Conservation (phyloP, 1,284 basidiomycete genomes). For the Cutaneotrichosporon mucoides region DNA sequence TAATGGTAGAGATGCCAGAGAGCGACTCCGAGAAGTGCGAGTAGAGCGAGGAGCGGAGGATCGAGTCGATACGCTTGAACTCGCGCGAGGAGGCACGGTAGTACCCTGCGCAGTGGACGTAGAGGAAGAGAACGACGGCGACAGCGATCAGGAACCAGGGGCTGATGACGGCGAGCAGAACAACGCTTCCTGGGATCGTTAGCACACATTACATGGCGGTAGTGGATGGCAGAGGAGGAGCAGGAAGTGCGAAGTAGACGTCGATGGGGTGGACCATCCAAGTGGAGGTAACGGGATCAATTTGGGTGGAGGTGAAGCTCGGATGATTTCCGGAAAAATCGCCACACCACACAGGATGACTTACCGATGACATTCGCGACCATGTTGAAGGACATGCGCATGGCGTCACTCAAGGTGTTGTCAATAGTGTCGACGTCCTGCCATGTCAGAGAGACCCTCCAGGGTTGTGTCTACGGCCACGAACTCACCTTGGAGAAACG, state of each 20-base stretch:
- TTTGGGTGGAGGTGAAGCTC: too few species aligned
- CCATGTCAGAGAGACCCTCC: too few species aligned
- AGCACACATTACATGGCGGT: too few species aligned
- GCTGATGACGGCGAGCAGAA: slow-evolving; percentile 68
- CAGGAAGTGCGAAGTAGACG: too few species aligned
- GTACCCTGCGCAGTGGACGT: slow-evolving; percentile 64
- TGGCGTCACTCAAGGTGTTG: slow-evolving; percentile 59
- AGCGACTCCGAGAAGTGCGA: slow-evolving; percentile 86
- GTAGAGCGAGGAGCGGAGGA: slow-evolving; percentile 58
- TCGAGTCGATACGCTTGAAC: slow-evolving; percentile 59
- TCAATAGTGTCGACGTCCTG: slow-evolving; percentile 77
- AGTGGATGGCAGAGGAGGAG: too few species aligned
- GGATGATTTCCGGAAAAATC: too few species aligned
- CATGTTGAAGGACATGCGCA: slow-evolving; percentile 63
- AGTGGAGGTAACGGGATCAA: too few species aligned
- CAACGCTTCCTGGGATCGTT: slow-evolving; percentile 53
- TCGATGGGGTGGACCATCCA: too few species aligned
- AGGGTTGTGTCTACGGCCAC: too few species aligned
- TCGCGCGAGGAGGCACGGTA: slow-evolving; percentile 86
- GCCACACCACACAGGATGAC: too few species aligned
- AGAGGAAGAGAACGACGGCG: slow-evolving; percentile 56
- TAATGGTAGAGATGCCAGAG: slow-evolving; percentile 75
- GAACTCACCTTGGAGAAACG: slow-evolving; percentile 27
- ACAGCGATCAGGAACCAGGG: slow-evolving; percentile 82
- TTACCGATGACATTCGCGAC: slow-evolving; percentile 17